Conservation (phyloP, 129 eudicot genomes). For the Tagetes patula region DNA sequence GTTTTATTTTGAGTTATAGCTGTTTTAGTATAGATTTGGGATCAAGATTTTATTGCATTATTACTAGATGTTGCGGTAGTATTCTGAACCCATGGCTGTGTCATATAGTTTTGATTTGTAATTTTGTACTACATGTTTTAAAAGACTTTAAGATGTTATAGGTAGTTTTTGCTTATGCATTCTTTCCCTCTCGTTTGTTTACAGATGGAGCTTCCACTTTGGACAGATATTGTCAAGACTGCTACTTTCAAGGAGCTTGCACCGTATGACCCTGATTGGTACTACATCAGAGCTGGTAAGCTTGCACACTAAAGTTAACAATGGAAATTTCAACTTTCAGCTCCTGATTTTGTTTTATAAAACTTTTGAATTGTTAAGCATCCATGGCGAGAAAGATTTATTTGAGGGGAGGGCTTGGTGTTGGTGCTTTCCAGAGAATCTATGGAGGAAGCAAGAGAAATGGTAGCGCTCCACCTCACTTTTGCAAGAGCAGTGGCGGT, state of each 20-base stretch:
- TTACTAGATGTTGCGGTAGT: not conserved
- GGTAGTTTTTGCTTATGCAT: not conserved
- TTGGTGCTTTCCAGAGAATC: conserved; percentile 70
- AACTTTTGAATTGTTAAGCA: conserved; percentile 30
- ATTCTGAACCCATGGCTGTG: not conserved
- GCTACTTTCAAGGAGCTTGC: conserved; percentile 75
- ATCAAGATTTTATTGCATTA: not conserved
- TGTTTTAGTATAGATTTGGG: not conserved
- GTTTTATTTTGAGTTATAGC: not conserved
- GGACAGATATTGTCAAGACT: conserved; percentile 65
- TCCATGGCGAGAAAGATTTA: conserved; percentile 80
- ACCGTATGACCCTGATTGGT: conserved; percentile 79
- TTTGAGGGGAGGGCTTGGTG: conserved; percentile 78
- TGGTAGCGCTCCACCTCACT: conserved; percentile 75
- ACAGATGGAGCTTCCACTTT: conserved; percentile 65
- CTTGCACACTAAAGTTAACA: not conserved
- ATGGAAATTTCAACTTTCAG: not conserved
- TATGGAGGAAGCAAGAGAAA: conserved; percentile 86
- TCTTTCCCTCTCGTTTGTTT: not conserved
- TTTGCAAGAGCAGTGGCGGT: conserved; percentile 71
- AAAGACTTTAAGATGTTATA: not conserved
- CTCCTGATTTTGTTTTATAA: not conserved
- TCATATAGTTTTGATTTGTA: not conserved
- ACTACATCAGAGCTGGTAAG: conserved; percentile 74
- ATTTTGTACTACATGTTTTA: not conserved